These are phyloP conservation scores for Mediolabrus comicus DNA, from an alignment of 108 stramenopile species.

Conservation along the genomic window DNA sequence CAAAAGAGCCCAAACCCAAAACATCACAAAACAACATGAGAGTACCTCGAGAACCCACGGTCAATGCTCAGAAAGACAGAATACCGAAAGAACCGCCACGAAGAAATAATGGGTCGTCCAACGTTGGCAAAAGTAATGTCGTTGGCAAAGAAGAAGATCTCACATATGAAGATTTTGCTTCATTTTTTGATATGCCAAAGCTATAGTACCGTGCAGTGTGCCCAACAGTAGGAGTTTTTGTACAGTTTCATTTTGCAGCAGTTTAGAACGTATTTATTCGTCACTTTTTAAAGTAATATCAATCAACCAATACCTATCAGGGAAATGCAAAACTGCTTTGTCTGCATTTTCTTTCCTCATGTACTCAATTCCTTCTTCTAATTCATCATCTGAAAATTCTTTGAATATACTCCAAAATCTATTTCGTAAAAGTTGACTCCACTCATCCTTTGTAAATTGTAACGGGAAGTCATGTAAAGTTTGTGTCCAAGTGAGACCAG, in stretches of 20 bases:
- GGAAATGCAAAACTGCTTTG: neutral
- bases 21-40: neutral
- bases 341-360: neutral
- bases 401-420: neutral
- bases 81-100: neutral
- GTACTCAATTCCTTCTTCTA: neutral
- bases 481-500: neutral
- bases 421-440: neutral
- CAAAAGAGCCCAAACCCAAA: neutral
- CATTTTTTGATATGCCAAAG: neutral
- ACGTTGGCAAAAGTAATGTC: neutral
- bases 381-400: neutral
- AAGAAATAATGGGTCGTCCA: too few species aligned
- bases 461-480: neutral
- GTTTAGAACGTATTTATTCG: neutral
- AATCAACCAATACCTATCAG: neutral
- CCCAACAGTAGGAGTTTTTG: neutral
- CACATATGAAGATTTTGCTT: neutral
- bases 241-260: neutral
- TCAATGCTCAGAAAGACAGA: neutral
- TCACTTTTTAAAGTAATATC: neutral
- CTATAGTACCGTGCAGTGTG: neutral
- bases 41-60: neutral
- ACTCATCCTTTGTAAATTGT: neutral
- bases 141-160: neutral